Evolutionary conservation across 768 basidiomycete genomes (phyloP).

Genomic region (Naganishia kalamii): DNA sequence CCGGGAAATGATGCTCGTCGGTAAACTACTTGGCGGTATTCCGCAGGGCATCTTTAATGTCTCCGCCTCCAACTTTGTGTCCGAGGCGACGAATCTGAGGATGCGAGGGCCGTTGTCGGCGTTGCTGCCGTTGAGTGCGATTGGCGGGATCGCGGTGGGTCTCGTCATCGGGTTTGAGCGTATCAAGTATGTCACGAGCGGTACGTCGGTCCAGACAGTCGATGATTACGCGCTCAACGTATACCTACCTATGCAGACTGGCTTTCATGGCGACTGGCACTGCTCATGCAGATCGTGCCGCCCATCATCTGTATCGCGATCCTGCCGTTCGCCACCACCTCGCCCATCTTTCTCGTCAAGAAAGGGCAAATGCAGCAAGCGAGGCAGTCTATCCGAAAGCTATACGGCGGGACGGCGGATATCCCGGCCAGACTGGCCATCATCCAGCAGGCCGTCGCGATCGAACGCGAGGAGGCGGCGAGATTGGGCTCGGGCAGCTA

Average conservation of each 20-base stretch:
- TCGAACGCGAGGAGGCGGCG: slow-evolving; percentile 16
- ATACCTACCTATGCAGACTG: slow-evolving; percentile 8
- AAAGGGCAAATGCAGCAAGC: slow-evolving; percentile 18
- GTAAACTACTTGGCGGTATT: slow-evolving; percentile 22
- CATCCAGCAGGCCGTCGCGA: slow-evolving; percentile 21
- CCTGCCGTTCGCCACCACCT: slow-evolving; percentile 18
- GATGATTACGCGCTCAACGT: not conserved
- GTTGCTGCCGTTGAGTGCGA: slow-evolving; percentile 12
- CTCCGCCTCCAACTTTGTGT: slow-evolving; percentile 20
- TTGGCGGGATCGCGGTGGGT: slow-evolving; percentile 17
- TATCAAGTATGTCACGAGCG: slow-evolving; percentile 20
- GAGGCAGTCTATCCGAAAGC: not conserved
- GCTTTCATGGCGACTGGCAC: slow-evolving; percentile 23
- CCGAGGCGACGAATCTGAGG: slow-evolving; percentile 17
- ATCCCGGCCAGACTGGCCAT: slow-evolving; percentile 20
- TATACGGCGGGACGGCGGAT: slow-evolving; percentile 18
- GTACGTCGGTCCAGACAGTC: not conserved
- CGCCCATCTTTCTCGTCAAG: slow-evolving; percentile 22
- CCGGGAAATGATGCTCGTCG: slow-evolving; percentile 21
- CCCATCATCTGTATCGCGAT: slow-evolving; percentile 6
- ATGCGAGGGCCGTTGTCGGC: slow-evolving; percentile 20
- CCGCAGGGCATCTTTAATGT: slow-evolving; percentile 24
- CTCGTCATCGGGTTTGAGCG: slow-evolving; percentile 19
- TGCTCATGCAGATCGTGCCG: slow-evolving; percentile 21
- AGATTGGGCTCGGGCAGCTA: not conserved